Percentiles rank a stretch among this genome's conserved stretches.
phyloP scores from a whole-genome alignment of 805 yeast genomes.

The Ogataea glucozyma region DNA sequence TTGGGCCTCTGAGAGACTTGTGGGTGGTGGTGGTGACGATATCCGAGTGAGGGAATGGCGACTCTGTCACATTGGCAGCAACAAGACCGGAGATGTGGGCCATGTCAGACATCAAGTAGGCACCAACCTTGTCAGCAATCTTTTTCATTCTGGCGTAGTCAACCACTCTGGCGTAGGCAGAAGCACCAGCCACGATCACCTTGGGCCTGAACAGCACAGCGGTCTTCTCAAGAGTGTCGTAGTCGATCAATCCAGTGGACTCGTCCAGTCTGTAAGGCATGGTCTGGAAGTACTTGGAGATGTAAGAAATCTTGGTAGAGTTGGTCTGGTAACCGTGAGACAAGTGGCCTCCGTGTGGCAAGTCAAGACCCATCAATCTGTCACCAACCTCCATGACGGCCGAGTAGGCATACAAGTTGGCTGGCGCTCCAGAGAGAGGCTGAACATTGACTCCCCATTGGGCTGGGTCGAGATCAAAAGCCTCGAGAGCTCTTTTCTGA shows the following conservation, averaged over 20 bases:
- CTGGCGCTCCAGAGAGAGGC: constrained; percentile 94
- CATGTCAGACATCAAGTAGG: constrained; percentile 92
- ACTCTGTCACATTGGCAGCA: constrained; percentile 90
- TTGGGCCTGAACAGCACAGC: constrained; percentile 91
- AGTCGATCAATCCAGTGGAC: constrained; percentile 88
- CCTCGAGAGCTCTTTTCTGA: constrained; percentile 86
- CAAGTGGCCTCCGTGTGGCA: constrained; percentile 98
- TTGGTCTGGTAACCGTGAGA: constrained; percentile 96
- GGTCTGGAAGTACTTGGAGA: constrained; percentile 93
- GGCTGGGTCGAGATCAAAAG: constrained; percentile 71
- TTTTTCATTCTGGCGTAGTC: constrained; percentile 89
- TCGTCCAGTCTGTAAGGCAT: constrained; percentile 94
- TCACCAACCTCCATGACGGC: constrained; percentile 88
- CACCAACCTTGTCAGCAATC: constrained; percentile 91
- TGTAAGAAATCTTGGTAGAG: constrained; percentile 82
- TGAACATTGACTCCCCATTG: constrained; percentile 99
- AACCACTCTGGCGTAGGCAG: constrained; percentile 89
- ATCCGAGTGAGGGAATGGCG: constrained; percentile 92
- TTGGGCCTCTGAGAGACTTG: constrained; percentile 97
- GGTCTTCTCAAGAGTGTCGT: constrained; percentile 79
- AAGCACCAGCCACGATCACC: constrained; percentile 93
- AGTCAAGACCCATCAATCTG: constrained; percentile 94
- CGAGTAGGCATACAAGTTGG: constrained; percentile 89
- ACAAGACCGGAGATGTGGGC: constrained; percentile 96
- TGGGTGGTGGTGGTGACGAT: constrained; percentile 98